phyloP scores from a whole-genome alignment of 148 eudicot genomes.

The Vaccinium darrowii region DNA sequence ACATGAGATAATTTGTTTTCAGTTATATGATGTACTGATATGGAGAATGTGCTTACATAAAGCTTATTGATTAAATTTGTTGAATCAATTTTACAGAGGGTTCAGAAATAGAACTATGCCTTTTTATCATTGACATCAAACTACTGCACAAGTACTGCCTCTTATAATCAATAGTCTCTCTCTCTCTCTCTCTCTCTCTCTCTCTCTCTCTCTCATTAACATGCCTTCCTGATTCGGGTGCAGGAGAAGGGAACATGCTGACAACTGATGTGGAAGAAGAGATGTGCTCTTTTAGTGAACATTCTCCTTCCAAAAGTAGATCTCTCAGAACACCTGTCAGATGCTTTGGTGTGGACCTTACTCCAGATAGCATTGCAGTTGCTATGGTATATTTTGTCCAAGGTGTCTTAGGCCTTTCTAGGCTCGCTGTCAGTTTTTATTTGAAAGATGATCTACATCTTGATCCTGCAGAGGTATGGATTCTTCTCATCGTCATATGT shows the following conservation, averaged over 20 bases:
- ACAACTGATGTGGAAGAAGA: constrained; percentile 47
- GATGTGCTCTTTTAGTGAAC: constrained; percentile 38
- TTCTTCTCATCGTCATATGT: neutral
- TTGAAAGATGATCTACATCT: constrained; percentile 94
- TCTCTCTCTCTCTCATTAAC: neutral
- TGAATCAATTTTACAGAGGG: neutral
- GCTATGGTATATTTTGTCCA: constrained; percentile 99
- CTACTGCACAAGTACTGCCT: neutral
- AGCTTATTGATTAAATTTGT: neutral
- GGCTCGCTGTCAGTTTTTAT: constrained; percentile 96
- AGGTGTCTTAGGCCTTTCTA: constrained; percentile 92
- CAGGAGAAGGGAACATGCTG: constrained; percentile 47
- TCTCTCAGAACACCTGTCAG: constrained; percentile 38
- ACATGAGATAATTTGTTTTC: neutral
- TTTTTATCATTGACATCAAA: neutral
- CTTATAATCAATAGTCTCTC: neutral
- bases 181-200: neutral
- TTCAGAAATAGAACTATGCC: neutral
- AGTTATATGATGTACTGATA: neutral
- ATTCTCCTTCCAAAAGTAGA: constrained; percentile 36
- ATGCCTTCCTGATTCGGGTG: constrained; percentile 29
- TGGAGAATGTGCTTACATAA: neutral
- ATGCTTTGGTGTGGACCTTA: constrained; percentile 82
- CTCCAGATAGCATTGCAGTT: constrained; percentile 93
- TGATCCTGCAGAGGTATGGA: constrained; percentile 94